Base-by-base conservation (phyloP, 345 rosid species). In the Durio zibethinus region DNA sequence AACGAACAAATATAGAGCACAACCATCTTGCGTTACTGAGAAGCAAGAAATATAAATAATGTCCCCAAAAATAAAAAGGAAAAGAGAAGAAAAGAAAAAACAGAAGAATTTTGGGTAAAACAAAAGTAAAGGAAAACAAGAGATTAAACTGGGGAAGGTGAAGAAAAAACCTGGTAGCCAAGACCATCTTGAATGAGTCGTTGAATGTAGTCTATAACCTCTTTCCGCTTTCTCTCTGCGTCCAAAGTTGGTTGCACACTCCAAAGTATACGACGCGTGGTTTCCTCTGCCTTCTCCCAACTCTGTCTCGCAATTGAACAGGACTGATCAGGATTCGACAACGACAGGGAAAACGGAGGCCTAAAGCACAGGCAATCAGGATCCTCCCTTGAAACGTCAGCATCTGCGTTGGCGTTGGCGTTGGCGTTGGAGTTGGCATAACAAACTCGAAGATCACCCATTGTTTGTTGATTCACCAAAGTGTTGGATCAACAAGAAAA, bases 241-340 rank as follows among this genome's bases (percentile, higher is more conserved):
- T 20, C 73, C 8, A 64, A 40, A 43, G 86, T 83, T 2, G 86
- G 88, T 66, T 80, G 82, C 9, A 85, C 77, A 23, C 21, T 71
- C 52, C 66, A 15, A 35, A 83, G 21, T 14, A 83, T 74, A 43
- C 73, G 80, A 45, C 75, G 42, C 1, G 78, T n/a, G 21, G 56
- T 69, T 59, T 65, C 53, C 68, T 85, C 86, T 0, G 76, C 84
- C 8, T 38, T 63, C 56, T 48, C 73, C 85, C 82, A 83, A 76
- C 9, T 73, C 38, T 75, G 82, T 45, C 36, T 48, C 40, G 54
- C n/a, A n/a, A 84, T 57, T 20, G 56, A 48, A n/a, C 29, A 69
- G 0, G 80, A 73, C 23, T 52, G 23, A 73, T 62, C 86, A 75
- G 73, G 76, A 25, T 36, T 64, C 40, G 45, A 43, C 43, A 11